Evolutionary conservation across 768 basidiomycete genomes (phyloP).

Genomic region (Tephrocybe sp.): DNA sequence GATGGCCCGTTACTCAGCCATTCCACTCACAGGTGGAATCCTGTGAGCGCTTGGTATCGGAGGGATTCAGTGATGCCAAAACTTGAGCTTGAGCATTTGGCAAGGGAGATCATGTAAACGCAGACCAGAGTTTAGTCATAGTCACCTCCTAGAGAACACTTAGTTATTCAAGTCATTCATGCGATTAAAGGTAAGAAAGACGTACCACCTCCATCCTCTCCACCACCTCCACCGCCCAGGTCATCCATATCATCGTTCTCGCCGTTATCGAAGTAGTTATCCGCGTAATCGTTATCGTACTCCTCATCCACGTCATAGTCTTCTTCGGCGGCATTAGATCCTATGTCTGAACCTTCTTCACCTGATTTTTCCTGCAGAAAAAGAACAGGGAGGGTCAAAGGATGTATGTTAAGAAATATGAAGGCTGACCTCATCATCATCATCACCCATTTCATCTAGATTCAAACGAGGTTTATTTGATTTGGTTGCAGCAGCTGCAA

Average conservation of each 20-base stretch:
- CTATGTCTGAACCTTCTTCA: conserved; percentile 65
- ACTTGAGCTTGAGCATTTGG: not conserved
- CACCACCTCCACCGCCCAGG: conserved; percentile 68
- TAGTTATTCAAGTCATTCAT: not conserved
- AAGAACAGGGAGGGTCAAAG: not conserved
- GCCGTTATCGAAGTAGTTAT: conserved; percentile 90
- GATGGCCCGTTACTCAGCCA: too few species aligned
- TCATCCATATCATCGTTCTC: conserved; percentile 81
- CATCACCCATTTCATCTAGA: conserved; percentile 67
- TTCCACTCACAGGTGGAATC: too few species aligned
- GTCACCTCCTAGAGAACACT: conserved; percentile 6
- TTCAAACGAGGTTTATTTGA: conserved; percentile 47
- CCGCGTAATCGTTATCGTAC: conserved; percentile 88
- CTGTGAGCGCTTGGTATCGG: too few species aligned
- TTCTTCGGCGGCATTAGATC: conserved; percentile 60
- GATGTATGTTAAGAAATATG: not conserved
- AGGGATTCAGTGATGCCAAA: not conserved
- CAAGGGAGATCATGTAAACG: not conserved
- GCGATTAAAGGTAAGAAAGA: not conserved
- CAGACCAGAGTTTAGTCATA: conserved; percentile 6
- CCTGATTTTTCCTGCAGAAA: conserved; percentile 60
- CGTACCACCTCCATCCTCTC: conserved; percentile 60
- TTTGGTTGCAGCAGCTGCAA: conserved; percentile 23
- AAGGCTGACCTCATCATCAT: conserved; percentile 52
- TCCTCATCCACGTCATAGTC: conserved; percentile 90